Base-by-base conservation (phyloP, 371 early-diverging fungal species). In the Zychaea mexicana region DNA sequence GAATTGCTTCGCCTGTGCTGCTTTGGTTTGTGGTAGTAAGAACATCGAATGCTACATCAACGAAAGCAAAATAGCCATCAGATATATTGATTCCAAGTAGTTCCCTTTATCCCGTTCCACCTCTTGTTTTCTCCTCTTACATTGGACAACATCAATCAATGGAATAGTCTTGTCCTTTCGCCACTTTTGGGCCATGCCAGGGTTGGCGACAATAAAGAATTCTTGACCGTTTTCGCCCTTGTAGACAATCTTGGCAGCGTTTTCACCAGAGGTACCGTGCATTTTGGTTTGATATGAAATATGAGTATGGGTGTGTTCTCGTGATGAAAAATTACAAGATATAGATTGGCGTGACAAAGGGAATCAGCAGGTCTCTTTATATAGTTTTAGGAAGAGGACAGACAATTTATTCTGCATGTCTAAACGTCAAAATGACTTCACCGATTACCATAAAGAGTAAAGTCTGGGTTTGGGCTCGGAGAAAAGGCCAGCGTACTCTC, bases 191-290 rank as follows among this genome's bases (percentile, higher is more conserved):
- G 69, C 69, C 61, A 64, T 64, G n/a, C 58, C 71, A 13, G 60
- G 45, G 30, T 74, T 67, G 57, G 74, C 74, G 52, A 78, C 62
- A n/a, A 78, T 66, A 46, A 74, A 78, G 64, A 64, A 78, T 57
- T 78, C 78, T 26, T 57, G 56, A 36, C 38, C 38, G 52, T 66
- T 59, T 9, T 69, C 61, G 10, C 53, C 21, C 62, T 68, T 75
- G 65, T 64, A 72, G 49, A 71, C 64, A 28, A 75, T 62, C 65
- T 75, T 75, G 31, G 39, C 27, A 36, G 75, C 62, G 47, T 62
- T 32, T 19, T 62, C 62, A 9, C 38, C 38, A 9, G 38, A 36
- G 7, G 38, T 9, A 36, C 38, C 38, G 38, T 36, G 38, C 38
- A 36, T 36, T 9, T 15, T 36, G 38, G 7, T 9, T 36, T 36